Evolutionary conservation across 106 monocot genomes (phyloP).

Genomic region (Iris macrosiphon): DNA sequence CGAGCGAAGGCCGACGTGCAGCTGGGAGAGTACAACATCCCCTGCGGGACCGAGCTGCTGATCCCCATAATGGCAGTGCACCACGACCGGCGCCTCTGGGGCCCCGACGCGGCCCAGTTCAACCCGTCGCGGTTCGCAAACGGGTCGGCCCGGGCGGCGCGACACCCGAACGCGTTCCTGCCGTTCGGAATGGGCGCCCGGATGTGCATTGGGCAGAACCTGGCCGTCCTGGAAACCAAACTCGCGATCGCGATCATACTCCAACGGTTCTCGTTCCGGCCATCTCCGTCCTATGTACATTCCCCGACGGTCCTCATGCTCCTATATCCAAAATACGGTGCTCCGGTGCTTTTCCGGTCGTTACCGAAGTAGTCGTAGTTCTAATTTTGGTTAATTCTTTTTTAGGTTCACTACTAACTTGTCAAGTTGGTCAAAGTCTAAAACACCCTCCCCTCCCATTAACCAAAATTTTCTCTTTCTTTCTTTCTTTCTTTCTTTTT

Average conservation of each 20-base stretch:
- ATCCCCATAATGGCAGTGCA: constrained; percentile 74
- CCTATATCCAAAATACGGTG: constrained; percentile 61
- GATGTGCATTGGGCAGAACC: constrained; percentile 75
- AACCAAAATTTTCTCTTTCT: no score
- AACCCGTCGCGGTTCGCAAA: constrained; percentile 51
- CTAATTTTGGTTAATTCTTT: no score
- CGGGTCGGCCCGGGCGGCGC: constrained; percentile 43
- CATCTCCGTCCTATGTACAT: constrained; percentile 50
- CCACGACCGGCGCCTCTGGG: constrained; percentile 54
- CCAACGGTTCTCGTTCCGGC: constrained; percentile 48
- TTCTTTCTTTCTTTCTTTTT: no score
- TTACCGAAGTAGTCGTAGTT: neutral
- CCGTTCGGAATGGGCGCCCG: constrained; percentile 73
- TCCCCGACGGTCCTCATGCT: constrained; percentile 66
- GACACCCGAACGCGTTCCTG: constrained; percentile 44
- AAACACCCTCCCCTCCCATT: no score
- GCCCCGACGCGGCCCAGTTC: constrained; percentile 45
- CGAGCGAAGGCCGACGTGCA: constrained; percentile 39
- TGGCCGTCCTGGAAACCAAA: constrained; percentile 58
- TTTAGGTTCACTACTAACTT: no score
- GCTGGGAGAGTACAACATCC: constrained; percentile 43
- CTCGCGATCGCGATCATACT: constrained; percentile 54
- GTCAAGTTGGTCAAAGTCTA: no score
- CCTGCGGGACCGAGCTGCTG: constrained; percentile 49
- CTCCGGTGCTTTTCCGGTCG: constrained; percentile 45